These are phyloP conservation scores for Exutisphaerella laricina DNA, from an alignment of 2,329 filamentous ascomycete genomes.

Conservation along the genomic window DNA sequence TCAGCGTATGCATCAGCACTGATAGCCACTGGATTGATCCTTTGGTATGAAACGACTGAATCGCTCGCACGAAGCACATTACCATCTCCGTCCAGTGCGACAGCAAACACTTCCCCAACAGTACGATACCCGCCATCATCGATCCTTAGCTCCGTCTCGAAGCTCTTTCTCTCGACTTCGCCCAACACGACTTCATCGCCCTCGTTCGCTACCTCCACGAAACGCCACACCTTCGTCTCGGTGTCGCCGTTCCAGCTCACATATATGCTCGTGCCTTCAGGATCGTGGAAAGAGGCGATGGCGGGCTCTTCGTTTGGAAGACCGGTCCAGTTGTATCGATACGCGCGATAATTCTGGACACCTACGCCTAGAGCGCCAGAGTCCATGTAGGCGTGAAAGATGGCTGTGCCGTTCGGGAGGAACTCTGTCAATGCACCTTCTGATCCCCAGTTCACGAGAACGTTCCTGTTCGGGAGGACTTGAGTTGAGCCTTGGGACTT, in stretches of 20 bases:
- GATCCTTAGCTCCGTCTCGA: constrained; percentile 8
- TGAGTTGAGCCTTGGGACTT: constrained; percentile 41
- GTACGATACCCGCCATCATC: constrained; percentile 1
- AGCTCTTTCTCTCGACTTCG: constrained; percentile 9
- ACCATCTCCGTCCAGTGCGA: background rate
- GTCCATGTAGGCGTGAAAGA: constrained; percentile 5
- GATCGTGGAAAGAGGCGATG: constrained; percentile 24
- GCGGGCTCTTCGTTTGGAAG: constrained; percentile 30
- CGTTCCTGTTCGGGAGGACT: constrained; percentile 38
- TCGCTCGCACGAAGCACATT: constrained; percentile 2
- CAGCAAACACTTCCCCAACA: background rate
- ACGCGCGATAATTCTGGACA: constrained; percentile 44
- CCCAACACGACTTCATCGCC: constrained; percentile 6
- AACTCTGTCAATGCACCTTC: constrained; percentile 31
- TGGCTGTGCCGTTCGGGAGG: background rate
- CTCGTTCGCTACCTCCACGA: constrained; percentile 32
- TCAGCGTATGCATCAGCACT: background rate
- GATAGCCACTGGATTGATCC: background rate
- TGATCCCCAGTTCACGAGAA: constrained; percentile 50
- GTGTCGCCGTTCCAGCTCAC: constrained; percentile 47
- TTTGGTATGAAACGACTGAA: background rate
- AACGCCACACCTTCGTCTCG: constrained; percentile 40
- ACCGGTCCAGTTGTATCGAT: constrained; percentile 45
- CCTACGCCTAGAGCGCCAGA: constrained; percentile 1
- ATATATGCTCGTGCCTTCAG: constrained; percentile 35